Conservation (phyloP, 768 basidiomycete species). For the Tricholomella constricta region DNA sequence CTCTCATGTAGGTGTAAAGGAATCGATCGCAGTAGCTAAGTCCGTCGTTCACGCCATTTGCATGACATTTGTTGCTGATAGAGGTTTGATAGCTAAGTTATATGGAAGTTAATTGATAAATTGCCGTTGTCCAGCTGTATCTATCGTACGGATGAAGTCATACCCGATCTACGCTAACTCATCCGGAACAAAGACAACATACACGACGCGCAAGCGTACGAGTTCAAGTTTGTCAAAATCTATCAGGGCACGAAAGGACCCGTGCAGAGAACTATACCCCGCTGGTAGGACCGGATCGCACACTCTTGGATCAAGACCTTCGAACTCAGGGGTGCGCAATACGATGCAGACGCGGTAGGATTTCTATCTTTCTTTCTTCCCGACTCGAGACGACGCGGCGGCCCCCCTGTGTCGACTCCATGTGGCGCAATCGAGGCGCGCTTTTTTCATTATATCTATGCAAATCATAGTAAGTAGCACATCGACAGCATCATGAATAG, state of each 20-base stretch:
- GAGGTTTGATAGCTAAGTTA: too few species aligned
- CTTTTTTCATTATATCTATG: too few species aligned
- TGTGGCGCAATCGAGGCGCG: too few species aligned
- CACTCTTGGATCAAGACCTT: not conserved
- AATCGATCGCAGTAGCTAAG: slow-evolving; percentile 1
- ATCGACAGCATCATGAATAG: too few species aligned
- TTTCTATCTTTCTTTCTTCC: not conserved
- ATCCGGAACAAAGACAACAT: not conserved
- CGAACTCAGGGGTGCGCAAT: not conserved
- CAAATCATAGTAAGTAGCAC: too few species aligned
- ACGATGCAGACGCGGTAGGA: slow-evolving; percentile 2
- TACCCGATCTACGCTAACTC: not conserved
- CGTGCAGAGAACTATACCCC: not conserved
- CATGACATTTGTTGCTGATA: too few species aligned
- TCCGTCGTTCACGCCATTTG: too few species aligned
- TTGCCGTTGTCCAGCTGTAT: too few species aligned
- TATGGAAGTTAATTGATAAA: too few species aligned
- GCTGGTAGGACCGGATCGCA: not conserved
- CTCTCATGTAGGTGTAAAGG: not conserved
- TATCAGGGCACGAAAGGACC: slow-evolving; percentile 6
- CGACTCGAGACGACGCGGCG: too few species aligned
- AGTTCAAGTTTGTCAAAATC: not conserved
- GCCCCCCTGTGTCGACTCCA: too few species aligned
- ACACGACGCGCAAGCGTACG: not conserved
- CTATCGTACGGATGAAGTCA: too few species aligned